Percentiles rank a stretch among this genome's conserved stretches.
Evolutionary conservation across 1,284 basidiomycete species (phyloP).

Genomic region (Sanghuangporus sanghuang): DNA sequence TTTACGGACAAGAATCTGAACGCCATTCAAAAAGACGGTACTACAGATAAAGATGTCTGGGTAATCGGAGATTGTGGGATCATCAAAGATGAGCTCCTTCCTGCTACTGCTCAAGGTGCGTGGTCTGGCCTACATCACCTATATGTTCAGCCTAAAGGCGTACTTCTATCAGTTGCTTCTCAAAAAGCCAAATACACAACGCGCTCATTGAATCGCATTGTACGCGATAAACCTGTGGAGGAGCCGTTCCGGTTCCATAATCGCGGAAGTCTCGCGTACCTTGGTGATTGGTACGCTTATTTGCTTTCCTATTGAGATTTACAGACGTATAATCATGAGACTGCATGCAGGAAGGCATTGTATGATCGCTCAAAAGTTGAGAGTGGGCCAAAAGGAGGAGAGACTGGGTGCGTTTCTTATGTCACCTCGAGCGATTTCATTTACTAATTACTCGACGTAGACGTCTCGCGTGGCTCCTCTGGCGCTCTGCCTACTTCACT

Average conservation of each 20-base stretch:
- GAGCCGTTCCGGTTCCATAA: conserved; percentile 66
- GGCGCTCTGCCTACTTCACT: conserved; percentile 78
- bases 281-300: conserved; percentile 62
- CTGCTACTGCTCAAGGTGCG: conserved; percentile 78
- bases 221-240: conserved; percentile 34
- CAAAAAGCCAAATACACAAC: conserved; percentile 75
- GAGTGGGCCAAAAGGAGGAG: conserved; percentile 53
- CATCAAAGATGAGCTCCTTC: conserved; percentile 57
- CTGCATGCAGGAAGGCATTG: conserved; percentile 58
- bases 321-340: not conserved
- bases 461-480: conserved; percentile 71
- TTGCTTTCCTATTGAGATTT: conserved; percentile 13
- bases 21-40: conserved; percentile 46
- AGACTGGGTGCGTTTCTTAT: conserved; percentile 43
- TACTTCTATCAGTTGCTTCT: conserved; percentile 56
- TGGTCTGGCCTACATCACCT: not conserved
- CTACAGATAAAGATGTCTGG: conserved; percentile 69
- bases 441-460: conserved; percentile 18
- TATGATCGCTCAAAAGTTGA: conserved; percentile 58
- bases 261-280: conserved; percentile 73
- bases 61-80: conserved; percentile 79
- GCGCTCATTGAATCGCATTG: conserved; percentile 62
- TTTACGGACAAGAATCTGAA: conserved; percentile 61
- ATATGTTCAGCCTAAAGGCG: not conserved
- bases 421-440: conserved; percentile 5